Evolutionary conservation across 805 yeast species (phyloP).

Genomic region (Kodamaea neixiangensis): DNA sequence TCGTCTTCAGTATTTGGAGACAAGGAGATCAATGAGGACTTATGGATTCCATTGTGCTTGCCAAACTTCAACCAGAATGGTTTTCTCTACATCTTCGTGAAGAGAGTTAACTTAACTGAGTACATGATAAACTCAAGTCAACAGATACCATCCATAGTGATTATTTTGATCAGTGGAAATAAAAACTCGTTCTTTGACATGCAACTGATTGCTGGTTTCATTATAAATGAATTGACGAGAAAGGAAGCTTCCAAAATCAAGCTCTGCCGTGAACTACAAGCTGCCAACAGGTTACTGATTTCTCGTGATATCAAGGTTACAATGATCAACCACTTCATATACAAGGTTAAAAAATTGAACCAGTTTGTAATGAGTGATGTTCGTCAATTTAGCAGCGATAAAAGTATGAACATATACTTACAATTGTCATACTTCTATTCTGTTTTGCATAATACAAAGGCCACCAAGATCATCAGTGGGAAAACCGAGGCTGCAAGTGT

Average conservation of each 20-base stretch:
- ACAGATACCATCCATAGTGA: constrained; percentile 17
- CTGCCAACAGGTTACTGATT: constrained; percentile 20
- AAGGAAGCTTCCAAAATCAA: constrained; percentile 21
- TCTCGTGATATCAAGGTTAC: constrained; percentile 28
- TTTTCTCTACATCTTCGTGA: constrained; percentile 79
- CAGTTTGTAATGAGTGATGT: constrained; percentile 58
- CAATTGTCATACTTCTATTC: constrained; percentile 42
- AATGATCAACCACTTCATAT: constrained; percentile 74
- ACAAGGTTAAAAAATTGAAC: constrained; percentile 66
- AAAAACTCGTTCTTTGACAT: constrained; percentile 78
- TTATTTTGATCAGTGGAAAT: constrained; percentile 63
- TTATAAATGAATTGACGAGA: constrained; percentile 39
- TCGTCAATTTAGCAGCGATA: constrained; percentile 19
- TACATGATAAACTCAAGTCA: constrained; percentile 24
- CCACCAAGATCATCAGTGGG: constrained; percentile 21
- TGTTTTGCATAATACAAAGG: constrained; percentile 25
- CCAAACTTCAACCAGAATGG: constrained; percentile 90
- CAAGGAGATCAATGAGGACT: constrained; percentile 55
- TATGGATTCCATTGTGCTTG: constrained; percentile 92
- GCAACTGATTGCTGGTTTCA: constrained; percentile 57
- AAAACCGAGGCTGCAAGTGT: constrained; percentile 15
- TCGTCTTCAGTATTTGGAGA: constrained; percentile 6
- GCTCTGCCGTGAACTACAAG: constrained; percentile 26
- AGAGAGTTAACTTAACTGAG: constrained; percentile 29
- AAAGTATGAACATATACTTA: constrained; percentile 28